Evolutionary conservation across 1,284 basidiomycete species (phyloP), one percentile per base, ranked within the genome.

Genomic region (Malassezia yamatoensis): DNA sequence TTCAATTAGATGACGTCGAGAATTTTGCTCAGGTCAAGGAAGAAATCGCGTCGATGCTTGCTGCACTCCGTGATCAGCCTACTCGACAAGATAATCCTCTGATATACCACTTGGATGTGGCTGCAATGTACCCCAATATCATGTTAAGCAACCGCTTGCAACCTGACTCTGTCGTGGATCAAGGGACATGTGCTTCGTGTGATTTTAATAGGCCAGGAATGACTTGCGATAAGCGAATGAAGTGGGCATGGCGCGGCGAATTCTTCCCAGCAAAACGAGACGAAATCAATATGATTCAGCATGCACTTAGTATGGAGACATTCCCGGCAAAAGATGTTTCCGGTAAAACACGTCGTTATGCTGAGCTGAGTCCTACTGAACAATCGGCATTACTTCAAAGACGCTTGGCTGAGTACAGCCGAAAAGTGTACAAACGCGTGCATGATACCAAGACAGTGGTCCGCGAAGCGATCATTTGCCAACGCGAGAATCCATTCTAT

Each of bases 121-220:
- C 94, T 1, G 94, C 94, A 64, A 99, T 99, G 94, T 98, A 99
- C 74, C 94, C 94, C 56, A 99, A 98, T 78, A 98, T 99, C 83
- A 99, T 99, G 94, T 86, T 99, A 79, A 96, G 90, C 32, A 98
- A 99, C 76, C 88, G 94, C 52, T 82, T 99, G 3, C 94, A 99
- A 69, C 94, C 94, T 2, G 94, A 99, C 76, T 94, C 94, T 1
- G 88, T 98, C 76, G 88, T 96, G 15, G 88, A 93, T 72, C 94
- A 98, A 76, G 85, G 91, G 8, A 87, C 85, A 42, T 99, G 94
- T 73, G 94, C 94, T 0, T 90, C 96, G 6, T 99, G 94, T 78
- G 94, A 99, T 77, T 98, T 87, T 77, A 99, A 99, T 71, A 83
- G 91, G 5, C 91, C 93, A 0, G 90, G 88, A 33, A 99, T 98